Conservation (phyloP, 2,329 filamentous ascomycete genomes). For the Albophoma yamanashiensis region DNA sequence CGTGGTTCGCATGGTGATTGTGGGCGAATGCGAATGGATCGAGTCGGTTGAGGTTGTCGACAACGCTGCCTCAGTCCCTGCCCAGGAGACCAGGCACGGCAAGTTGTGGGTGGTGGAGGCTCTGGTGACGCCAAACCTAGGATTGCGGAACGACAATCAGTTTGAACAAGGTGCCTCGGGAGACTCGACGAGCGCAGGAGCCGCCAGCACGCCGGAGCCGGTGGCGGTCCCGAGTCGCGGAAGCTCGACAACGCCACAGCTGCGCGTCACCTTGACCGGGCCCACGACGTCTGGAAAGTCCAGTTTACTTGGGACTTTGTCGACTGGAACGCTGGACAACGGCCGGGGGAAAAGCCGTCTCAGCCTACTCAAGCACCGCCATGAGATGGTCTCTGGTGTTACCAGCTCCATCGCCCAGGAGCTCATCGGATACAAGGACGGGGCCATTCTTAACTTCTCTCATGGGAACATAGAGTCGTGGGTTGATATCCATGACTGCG, state of each 20-base stretch:
- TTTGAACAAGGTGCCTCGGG: not conserved
- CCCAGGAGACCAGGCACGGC: slow-evolving; percentile 22
- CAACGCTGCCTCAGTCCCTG: slow-evolving; percentile 10
- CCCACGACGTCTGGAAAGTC: slow-evolving; percentile 90
- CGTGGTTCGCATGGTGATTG: slow-evolving; percentile 68
- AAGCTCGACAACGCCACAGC: slow-evolving; percentile 55
- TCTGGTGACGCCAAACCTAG: slow-evolving; percentile 65
- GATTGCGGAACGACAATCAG: slow-evolving; percentile 14
- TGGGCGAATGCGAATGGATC: slow-evolving; percentile 74
- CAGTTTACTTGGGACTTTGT: slow-evolving; percentile 76
- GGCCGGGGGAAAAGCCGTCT: slow-evolving; percentile 82
- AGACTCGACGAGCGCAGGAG: not conserved
- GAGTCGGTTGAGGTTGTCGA: slow-evolving; percentile 28
- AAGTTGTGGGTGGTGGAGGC: slow-evolving; percentile 85
- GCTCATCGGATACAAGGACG: slow-evolving; percentile 67
- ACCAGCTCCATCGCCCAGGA: slow-evolving; percentile 95
- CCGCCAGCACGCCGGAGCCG: slow-evolving; percentile 1
- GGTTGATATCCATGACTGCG: slow-evolving; percentile 82
- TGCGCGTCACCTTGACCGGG: slow-evolving; percentile 79
- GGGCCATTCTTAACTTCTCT: slow-evolving; percentile 67
- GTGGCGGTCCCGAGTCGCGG: slow-evolving; percentile 24
- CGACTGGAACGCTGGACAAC: slow-evolving; percentile 82
- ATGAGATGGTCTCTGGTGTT: slow-evolving; percentile 83
- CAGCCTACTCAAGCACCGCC: slow-evolving; percentile 80
- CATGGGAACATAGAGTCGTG: slow-evolving; percentile 82